Percentiles rank a stretch among this genome's conserved stretches.
These are phyloP conservation scores for Catharanthus roseus DNA, from an alignment of 257 asterid species.

Conservation along the genomic window DNA sequence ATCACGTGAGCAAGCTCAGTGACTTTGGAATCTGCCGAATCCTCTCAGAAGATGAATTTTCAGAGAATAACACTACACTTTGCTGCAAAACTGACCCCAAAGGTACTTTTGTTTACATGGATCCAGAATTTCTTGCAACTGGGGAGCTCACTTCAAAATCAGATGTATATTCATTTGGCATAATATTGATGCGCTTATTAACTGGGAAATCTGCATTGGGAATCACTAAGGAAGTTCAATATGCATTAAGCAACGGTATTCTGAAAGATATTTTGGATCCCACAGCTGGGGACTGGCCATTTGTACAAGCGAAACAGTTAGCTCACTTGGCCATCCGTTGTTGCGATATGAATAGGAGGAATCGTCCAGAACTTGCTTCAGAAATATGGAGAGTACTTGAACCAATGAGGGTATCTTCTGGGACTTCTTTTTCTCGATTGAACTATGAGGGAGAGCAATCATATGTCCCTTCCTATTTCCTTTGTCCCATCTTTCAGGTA, in stretches of 20 bases:
- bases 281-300: conserved; percentile 97
- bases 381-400: conserved; percentile 81
- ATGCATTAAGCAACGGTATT: conserved; percentile 56
- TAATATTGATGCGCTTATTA: conserved; percentile 59
- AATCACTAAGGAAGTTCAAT: conserved; percentile 55
- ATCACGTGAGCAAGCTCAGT: conserved; percentile 70
- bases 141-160: conserved; percentile 85
- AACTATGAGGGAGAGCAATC: conserved; percentile 42
- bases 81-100: conserved; percentile 54
- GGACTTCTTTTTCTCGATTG: conserved; percentile 44
- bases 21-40: conserved; percentile 74
- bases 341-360: conserved; percentile 35
- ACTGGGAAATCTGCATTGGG: conserved; percentile 75
- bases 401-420: conserved; percentile 73
- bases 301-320: conserved; percentile 85
- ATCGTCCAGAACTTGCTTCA: conserved; percentile 74
- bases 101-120: conserved; percentile 64
- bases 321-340: conserved; percentile 78
- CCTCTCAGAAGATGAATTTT: conserved; percentile 32
- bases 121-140: conserved; percentile 67
- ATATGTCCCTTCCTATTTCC: conserved; percentile 60
- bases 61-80: conserved; percentile 31
- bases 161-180: conserved; percentile 82
- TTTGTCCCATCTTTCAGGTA: conserved; percentile 96
- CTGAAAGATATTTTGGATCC: conserved; percentile 67